Percentiles rank a stretch among this genome's conserved stretches.
These are phyloP conservation scores for Blakeslea trispora DNA, from an alignment of 371 early-diverging fungal genomes.

Conservation along the genomic window DNA sequence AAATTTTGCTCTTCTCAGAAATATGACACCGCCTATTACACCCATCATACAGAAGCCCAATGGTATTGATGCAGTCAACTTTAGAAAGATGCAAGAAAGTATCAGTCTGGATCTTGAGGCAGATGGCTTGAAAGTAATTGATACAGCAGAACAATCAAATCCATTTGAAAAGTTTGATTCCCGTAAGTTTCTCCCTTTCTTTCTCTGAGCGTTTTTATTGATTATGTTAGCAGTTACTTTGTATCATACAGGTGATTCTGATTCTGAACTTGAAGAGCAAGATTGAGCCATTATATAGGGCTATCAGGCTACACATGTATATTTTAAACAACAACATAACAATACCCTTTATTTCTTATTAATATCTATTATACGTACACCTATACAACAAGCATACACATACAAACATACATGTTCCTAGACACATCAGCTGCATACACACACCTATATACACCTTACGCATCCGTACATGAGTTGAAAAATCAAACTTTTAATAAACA, in stretches of 20 bases:
- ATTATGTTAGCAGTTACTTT: constrained; percentile 55
- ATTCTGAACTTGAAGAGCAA: constrained; percentile 31
- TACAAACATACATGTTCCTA: too few relatives aligned
- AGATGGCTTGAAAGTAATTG: constrained; percentile 30
- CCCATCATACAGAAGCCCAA: constrained; percentile 64
- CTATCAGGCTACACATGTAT: too few relatives aligned
- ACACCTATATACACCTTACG: too few relatives aligned
- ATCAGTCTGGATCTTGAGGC: constrained; percentile 65
- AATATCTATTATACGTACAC: too few relatives aligned
- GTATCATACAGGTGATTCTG: constrained; percentile 68
- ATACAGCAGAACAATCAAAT: constrained; percentile 33
- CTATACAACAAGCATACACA: not conserved
- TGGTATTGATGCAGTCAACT: constrained; percentile 70
- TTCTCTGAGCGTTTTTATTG: constrained; percentile 3
- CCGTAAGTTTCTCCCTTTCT: constrained; percentile 43
- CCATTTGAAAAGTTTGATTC: constrained; percentile 74
- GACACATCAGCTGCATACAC: too few relatives aligned
- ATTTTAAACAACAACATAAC: too few relatives aligned
- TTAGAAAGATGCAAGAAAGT: constrained; percentile 68
- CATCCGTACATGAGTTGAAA: too few relatives aligned
- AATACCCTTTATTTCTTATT: too few relatives aligned
- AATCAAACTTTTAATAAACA: too few relatives aligned
- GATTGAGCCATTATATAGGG: too few relatives aligned
- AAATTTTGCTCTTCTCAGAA: constrained; percentile 92
- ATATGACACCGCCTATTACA: constrained; percentile 87